phyloP scores from a whole-genome alignment of 257 asterid species.

The Primulina huaijiensis region DNA sequence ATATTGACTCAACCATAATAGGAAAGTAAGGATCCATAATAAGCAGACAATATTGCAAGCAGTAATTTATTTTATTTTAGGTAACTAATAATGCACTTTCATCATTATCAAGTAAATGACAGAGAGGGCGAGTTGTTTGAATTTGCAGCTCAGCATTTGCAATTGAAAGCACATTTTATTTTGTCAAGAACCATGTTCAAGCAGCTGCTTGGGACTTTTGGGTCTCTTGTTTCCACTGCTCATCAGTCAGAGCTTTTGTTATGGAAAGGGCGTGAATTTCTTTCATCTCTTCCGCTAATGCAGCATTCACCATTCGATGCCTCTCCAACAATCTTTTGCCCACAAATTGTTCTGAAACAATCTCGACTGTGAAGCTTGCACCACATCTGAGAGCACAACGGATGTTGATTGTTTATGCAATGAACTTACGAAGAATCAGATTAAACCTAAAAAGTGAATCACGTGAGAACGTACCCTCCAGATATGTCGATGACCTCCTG shows the following conservation, averaged over 20 bases:
- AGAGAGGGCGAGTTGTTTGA: neutral
- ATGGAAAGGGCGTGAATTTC: slow-evolving; percentile 89
- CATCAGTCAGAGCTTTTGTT: slow-evolving; percentile 71
- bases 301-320: slow-evolving; percentile 79
- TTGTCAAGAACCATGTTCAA: slow-evolving; percentile 20
- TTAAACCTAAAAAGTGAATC: neutral
- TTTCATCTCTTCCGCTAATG: slow-evolving; percentile 72
- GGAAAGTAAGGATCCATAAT: neutral
- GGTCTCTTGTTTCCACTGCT: slow-evolving; percentile 68
- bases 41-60: neutral
- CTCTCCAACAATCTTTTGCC: slow-evolving; percentile 89
- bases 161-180: neutral
- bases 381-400: slow-evolving; percentile 57
- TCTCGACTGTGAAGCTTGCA: slow-evolving; percentile 69
- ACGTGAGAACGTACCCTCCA: slow-evolving; percentile 59
- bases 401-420: neutral
- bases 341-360: slow-evolving; percentile 68
- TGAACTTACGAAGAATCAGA: neutral
- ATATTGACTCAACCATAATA: no score
- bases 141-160: neutral
- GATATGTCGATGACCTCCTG: slow-evolving; percentile 86
- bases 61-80: neutral
- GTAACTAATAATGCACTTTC: neutral
- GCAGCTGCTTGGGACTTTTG: slow-evolving; percentile 48
- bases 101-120: neutral